Evolutionary conservation across 2,329 filamentous ascomycete species (phyloP), one percentile per base, ranked within the genome.

Genomic region (Hypoxylon sp.): DNA sequence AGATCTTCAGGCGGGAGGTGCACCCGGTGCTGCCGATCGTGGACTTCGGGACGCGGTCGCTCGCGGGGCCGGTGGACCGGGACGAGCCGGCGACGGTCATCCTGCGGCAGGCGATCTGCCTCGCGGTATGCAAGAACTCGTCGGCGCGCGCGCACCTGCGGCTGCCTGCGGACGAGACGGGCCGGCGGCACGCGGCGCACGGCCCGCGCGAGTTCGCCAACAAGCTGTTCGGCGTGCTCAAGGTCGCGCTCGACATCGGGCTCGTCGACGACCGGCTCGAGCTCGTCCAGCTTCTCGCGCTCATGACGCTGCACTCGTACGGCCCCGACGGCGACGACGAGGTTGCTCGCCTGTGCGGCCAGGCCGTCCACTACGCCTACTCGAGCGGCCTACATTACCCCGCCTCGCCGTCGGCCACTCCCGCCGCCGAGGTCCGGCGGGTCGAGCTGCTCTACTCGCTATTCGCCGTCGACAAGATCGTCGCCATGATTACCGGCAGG

Each of bases 251-350:
- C 23, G 56, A 60, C 13, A 62, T 60, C 23, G 60, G 56, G 13
- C 52, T 62, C n/a, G 60, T 60, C 3, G 46, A 55, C 10, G 45
- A 62, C 29, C 56, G 48, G 17, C 9, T 62, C 15, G 55, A 62
- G 13, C 49, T 57, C 3, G 35, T 60, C 18, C 55, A 62, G 41
- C 43, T 60, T 6, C 56, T 60, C 15, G 55, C 52, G 0, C 20
- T 62, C 17, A 55, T 51, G 60, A 48, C 56, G 5, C 53, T 60
- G 8, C 60, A 56, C 33, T 62, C 60, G 4, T 62, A 59, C 27
- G 56, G 52, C 1, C 55, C 45, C 3, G 52, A 60, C 24, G 52
- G 55, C 15, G 56, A 62, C 23, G 60, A 54, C 7, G 51, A 59
- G 41, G 45, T 56, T n/a, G 55, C 59, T 7, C 54, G 58, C 18